Conservation (phyloP, 1,284 basidiomycete genomes). For the Ganoderma multipileum region DNA sequence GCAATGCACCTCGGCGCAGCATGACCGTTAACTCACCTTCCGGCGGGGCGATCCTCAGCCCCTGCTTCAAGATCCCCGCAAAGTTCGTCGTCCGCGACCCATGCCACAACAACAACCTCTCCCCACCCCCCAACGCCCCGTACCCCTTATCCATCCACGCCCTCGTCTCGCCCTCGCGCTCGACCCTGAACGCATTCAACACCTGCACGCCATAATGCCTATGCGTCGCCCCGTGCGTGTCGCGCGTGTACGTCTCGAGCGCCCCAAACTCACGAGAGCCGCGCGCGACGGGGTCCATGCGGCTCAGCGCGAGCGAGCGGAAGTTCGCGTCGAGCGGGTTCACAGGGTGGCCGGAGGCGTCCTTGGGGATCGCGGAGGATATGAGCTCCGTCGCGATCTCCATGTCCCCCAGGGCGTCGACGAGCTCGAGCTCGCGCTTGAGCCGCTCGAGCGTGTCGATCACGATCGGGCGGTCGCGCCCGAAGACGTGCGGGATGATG, state of each 20-base stretch:
- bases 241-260: constrained; percentile 56
- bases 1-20: background rate
- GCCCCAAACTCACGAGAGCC: constrained; percentile 55
- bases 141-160: constrained; percentile 60
- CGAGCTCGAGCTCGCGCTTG: constrained; percentile 68
- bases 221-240: constrained; percentile 67
- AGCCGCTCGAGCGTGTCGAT: constrained; percentile 50
- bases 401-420: constrained; percentile 73
- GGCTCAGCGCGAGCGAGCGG: constrained; percentile 56
- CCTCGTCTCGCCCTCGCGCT: constrained; percentile 57
- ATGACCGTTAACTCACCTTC: constrained; percentile 49
- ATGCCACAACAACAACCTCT: constrained; percentile 71
- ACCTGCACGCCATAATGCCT: constrained; percentile 50
- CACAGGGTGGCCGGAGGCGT: constrained; percentile 51
- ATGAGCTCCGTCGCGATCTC: constrained; percentile 69
- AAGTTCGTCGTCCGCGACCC: constrained; percentile 71
- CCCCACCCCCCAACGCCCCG: constrained; percentile 52
- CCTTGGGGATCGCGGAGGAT: constrained; percentile 45
- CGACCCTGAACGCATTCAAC: constrained; percentile 60
- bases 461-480: constrained; percentile 53
- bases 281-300: constrained; percentile 57
- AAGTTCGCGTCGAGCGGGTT: constrained; percentile 68
- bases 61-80: constrained; percentile 71
- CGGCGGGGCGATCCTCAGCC: constrained; percentile 72
- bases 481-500: constrained; percentile 70